These are phyloP conservation scores for Fusarium sp. DNA, from an alignment of 2,329 filamentous ascomycete species.

Conservation along the genomic window DNA sequence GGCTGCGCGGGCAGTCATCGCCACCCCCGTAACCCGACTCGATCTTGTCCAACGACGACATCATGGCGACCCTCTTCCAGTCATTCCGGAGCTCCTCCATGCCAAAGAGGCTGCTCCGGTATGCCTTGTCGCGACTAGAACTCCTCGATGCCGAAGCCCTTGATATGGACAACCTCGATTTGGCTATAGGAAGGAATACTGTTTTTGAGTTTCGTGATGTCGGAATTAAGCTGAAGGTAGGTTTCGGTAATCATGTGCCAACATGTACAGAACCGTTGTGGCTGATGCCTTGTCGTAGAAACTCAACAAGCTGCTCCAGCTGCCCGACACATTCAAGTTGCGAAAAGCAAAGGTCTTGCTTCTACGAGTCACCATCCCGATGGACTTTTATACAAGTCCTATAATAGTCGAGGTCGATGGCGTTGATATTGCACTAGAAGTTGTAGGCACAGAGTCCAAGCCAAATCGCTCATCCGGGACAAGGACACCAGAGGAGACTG, in stretches of 20 bases:
- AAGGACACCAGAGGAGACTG: slow-evolving; percentile 46
- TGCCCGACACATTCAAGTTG: slow-evolving; percentile 79
- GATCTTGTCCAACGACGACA: slow-evolving; percentile 38
- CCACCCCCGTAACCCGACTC: slow-evolving; percentile 20
- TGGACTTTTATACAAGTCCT: slow-evolving; percentile 87
- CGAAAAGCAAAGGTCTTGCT: slow-evolving; percentile 80
- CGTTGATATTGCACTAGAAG: slow-evolving; percentile 76
- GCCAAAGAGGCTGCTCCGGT: slow-evolving; percentile 89
- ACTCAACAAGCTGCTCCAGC: slow-evolving; percentile 78
- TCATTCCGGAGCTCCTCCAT: slow-evolving; percentile 76
- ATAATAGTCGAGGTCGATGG: slow-evolving; percentile 87
- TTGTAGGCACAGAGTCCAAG: slow-evolving; percentile 56
- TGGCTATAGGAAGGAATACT: slow-evolving; percentile 84
- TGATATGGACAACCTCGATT: slow-evolving; percentile 86
- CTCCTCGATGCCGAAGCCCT: slow-evolving; percentile 89
- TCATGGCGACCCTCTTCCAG: slow-evolving; percentile 80
- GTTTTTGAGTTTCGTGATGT: slow-evolving; percentile 90
- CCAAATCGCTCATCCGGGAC: slow-evolving; percentile 56
- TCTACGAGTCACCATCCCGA: slow-evolving; percentile 84
- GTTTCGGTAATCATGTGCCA: slow-evolving; percentile 19
- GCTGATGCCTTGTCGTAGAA: slow-evolving; percentile 68
- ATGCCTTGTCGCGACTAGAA: slow-evolving; percentile 84
- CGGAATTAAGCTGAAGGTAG: slow-evolving; percentile 80
- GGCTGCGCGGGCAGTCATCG: slow-evolving; percentile 41
- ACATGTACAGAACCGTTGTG: slow-evolving; percentile 12